Percentiles rank a stretch among this genome's conserved stretches.
Evolutionary conservation across 2,329 filamentous ascomycete species (phyloP).

Genomic region (Aspergillus vadensis): DNA sequence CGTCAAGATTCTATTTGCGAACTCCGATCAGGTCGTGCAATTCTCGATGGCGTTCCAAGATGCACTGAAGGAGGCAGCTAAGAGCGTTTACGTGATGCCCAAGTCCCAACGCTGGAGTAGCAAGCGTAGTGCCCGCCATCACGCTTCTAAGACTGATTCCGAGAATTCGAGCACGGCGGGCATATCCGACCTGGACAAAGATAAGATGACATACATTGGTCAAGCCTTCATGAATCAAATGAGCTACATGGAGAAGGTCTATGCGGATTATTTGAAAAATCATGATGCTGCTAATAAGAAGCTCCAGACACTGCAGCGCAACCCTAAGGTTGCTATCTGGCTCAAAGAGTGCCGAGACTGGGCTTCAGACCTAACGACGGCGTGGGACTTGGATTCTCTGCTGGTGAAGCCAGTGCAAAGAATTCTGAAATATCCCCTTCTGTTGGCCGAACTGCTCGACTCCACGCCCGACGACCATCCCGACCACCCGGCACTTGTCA

Average conservation of each 20-base stretch:
- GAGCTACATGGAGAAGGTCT: constrained; percentile 64
- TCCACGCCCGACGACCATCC: constrained; percentile 81
- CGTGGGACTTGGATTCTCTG: constrained; percentile 95
- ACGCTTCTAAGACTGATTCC: constrained; percentile 32
- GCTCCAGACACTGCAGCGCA: constrained; percentile 50
- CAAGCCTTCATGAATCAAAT: constrained; percentile 60
- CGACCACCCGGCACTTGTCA: constrained; percentile 71
- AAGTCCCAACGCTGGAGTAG: constrained; percentile 56
- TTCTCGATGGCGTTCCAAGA: constrained; percentile 82
- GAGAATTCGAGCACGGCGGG: constrained; percentile 31
- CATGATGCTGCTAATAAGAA: constrained; percentile 65
- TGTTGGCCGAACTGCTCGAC: constrained; percentile 77
- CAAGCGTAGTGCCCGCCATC: constrained; percentile 51
- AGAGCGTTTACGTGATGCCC: constrained; percentile 73
- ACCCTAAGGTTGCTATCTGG: constrained; percentile 74
- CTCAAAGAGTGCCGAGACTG: constrained; percentile 89
- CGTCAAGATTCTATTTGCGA: constrained; percentile 87
- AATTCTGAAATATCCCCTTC: constrained; percentile 87
- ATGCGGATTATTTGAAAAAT: constrained; percentile 66
- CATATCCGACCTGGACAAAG: constrained; percentile 56
- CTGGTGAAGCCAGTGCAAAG: constrained; percentile 96
- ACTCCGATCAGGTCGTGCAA: constrained; percentile 83
- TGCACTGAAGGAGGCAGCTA: constrained; percentile 76
- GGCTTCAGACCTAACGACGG: constrained; percentile 85
- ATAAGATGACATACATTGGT: constrained; percentile 61